phyloP scores from a whole-genome alignment of 2,329 filamentous ascomycete genomes.

The Monosporascus ibericus region DNA sequence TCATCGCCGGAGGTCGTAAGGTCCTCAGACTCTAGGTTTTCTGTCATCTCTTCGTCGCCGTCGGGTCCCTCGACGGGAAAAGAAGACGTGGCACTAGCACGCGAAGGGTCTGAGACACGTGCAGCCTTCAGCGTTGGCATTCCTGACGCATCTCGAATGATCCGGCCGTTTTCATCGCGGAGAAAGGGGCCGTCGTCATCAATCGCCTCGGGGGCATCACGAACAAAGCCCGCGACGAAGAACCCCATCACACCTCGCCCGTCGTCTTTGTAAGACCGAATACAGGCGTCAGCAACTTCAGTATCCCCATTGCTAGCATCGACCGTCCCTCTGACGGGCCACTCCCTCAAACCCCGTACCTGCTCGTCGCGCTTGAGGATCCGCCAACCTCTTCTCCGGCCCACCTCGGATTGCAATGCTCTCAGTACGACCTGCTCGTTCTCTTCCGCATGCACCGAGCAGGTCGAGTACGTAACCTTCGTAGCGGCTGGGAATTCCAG shows the following conservation, averaged over 20 bases:
- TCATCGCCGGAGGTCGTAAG: conserved; percentile 9
- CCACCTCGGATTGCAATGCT: conserved; percentile 63
- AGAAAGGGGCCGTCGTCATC: conserved; percentile 22
- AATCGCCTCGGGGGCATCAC: conserved; percentile 35
- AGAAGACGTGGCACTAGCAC: conserved; percentile 32
- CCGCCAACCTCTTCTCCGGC: conserved; percentile 65
- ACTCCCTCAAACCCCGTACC: conserved; percentile 66
- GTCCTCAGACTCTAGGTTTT: conserved; percentile 8
- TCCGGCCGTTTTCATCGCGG: conserved; percentile 22
- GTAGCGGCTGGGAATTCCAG: conserved; percentile 70
- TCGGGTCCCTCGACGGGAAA: conserved; percentile 33
- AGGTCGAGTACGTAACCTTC: conserved; percentile 87
- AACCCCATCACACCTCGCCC: conserved; percentile 87
- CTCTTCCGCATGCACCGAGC: conserved; percentile 79
- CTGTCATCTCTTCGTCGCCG: conserved; percentile 12
- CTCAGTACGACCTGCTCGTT: conserved; percentile 80
- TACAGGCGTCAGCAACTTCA: conserved; percentile 64
- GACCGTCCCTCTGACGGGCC: conserved; percentile 60
- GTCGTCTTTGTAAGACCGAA: conserved; percentile 76
- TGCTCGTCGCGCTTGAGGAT: conserved; percentile 69
- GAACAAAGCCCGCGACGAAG: conserved; percentile 83
- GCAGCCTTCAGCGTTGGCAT: conserved; percentile 26
- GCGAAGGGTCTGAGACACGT: conserved; percentile 32
- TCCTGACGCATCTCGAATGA: conserved; percentile 23
- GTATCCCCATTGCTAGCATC: conserved; percentile 44